These are phyloP conservation scores for Colletotrichum sp. DNA, from an alignment of 2,329 filamentous ascomycete species.

Conservation along the genomic window DNA sequence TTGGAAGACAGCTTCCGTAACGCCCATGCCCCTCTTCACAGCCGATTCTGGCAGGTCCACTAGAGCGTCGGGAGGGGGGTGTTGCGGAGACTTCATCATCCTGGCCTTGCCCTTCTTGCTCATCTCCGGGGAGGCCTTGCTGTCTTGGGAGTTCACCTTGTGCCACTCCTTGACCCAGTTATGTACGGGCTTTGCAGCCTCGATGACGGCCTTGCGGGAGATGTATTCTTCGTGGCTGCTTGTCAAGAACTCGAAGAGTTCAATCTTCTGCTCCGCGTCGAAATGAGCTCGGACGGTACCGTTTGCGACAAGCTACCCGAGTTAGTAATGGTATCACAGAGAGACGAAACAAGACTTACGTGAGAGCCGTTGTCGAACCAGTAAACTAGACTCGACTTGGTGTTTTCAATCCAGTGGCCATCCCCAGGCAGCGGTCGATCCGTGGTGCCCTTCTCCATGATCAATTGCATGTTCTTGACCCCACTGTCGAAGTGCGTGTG, in stretches of 20 bases:
- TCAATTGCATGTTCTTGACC: slow-evolving; percentile 83
- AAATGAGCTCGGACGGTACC: slow-evolving; percentile 82
- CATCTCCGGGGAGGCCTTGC: slow-evolving; percentile 68
- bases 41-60: slow-evolving; percentile 64
- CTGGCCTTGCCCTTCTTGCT: slow-evolving; percentile 69
- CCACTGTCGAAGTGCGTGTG: slow-evolving; percentile 88
- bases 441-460: slow-evolving; percentile 70
- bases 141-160: slow-evolving; percentile 60
- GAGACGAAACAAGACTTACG: slow-evolving; percentile 53
- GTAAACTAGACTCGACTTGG: slow-evolving; percentile 81
- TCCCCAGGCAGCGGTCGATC: slow-evolving; percentile 65
- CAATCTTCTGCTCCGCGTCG: slow-evolving; percentile 78
- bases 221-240: slow-evolving; percentile 83
- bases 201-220: slow-evolving; percentile 68
- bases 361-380: slow-evolving; percentile 87
- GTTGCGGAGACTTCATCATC: slow-evolving; percentile 63
- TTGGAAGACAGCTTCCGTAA: slow-evolving; percentile 65
- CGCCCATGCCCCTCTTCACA: slow-evolving; percentile 61
- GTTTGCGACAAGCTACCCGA: slow-evolving; percentile 72
- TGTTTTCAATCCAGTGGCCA: slow-evolving; percentile 76
- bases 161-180: slow-evolving; percentile 72
- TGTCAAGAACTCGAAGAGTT: slow-evolving; percentile 83
- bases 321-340: not conserved
- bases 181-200: slow-evolving; percentile 65
- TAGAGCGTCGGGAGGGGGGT: slow-evolving; percentile 60